Evolutionary conservation across 2,329 filamentous ascomycete species (phyloP), one percentile per base, ranked within the genome.

Genomic region (Dothideomycetes sp.): DNA sequence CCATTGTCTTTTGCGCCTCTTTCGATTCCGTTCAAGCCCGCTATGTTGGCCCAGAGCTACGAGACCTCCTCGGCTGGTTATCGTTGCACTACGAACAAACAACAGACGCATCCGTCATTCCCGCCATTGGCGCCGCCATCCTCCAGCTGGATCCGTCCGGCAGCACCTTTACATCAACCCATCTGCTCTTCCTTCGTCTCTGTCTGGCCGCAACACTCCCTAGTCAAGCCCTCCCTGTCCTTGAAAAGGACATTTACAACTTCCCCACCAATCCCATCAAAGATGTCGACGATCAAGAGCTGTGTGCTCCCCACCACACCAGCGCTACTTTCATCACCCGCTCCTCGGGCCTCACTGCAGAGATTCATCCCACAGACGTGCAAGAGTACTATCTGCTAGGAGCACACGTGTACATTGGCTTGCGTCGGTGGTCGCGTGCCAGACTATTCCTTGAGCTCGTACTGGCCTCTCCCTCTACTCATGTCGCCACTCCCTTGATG

Each of bases 401-500:
- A 27, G 66, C 65, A 11, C 63, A 63, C 46, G 58, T 65, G 24
- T 70, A 69, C 51, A 59, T 69, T 37, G 66, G 62, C 14, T 42
- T 60, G 32, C 55, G 59, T 18, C 57, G 62, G 38, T 68, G 57
- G 46, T 55, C 52, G 34, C 59, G 66, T 38, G 65, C 68, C n/a
- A 56, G 58, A 27, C 52, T 65, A 10, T 65, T 68, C 42, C 53
- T 71, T 24, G 67, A 71, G 48, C 58, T 62, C 38, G 57, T 69
- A 31, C 54, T 94, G 27, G 74, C 79, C 3, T 78, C 79, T 42
- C 84, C 87, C 1, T 67, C 70, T 0, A 79, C 78, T 15, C 65
- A 69, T 22, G 70, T 75, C 27, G 68, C 77, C 10, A 89, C 81
- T 58, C 80, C 78, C 56, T 43, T 52, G 14, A 91, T 91, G 81